Conservation (phyloP, 1,139 yeast genomes). For the Geotrichum reessii region DNA sequence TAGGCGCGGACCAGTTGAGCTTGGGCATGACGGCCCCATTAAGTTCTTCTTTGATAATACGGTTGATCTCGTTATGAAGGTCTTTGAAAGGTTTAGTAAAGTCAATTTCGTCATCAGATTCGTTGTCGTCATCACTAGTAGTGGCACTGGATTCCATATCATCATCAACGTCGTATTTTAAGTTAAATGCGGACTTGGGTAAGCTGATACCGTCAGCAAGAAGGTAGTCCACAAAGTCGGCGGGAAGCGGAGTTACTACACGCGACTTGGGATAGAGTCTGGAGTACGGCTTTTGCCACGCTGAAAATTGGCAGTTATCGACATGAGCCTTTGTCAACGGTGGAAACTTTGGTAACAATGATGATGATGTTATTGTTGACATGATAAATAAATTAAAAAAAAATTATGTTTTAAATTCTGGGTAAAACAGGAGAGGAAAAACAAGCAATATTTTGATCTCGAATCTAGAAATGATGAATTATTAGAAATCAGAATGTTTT, state of each 20-base stretch:
- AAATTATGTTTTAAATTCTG: too few relatives aligned
- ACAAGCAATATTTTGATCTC: too few relatives aligned
- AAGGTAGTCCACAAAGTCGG: conserved; percentile 61
- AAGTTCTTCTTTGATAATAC: conserved; percentile 37
- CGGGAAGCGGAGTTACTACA: conserved; percentile 61
- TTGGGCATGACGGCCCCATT: conserved; percentile 75
- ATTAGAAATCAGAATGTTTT: not conserved
- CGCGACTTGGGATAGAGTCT: conserved; percentile 47
- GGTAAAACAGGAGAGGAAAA: too few relatives aligned
- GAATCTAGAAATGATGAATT: too few relatives aligned
- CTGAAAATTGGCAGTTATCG: conserved; percentile 61
- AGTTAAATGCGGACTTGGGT: conserved; percentile 38
- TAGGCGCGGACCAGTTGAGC: conserved; percentile 94
- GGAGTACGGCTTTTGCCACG: conserved; percentile 61
- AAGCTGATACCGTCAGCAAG: conserved; percentile 70
- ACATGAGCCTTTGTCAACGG: conserved; percentile 40
- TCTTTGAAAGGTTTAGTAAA: conserved; percentile 60
- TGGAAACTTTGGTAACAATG: conserved; percentile 2
- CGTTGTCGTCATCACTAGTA: conserved; percentile 42
- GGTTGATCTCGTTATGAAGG: conserved; percentile 50
- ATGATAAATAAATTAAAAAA: not conserved
- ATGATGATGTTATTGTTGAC: not conserved
- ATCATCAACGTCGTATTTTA: conserved; percentile 25
- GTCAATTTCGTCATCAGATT: conserved; percentile 36
- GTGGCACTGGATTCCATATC: conserved; percentile 58